Evolutionary conservation across 73 alveolate species (phyloP).

Genomic region (Effrenium voratum): DNA sequence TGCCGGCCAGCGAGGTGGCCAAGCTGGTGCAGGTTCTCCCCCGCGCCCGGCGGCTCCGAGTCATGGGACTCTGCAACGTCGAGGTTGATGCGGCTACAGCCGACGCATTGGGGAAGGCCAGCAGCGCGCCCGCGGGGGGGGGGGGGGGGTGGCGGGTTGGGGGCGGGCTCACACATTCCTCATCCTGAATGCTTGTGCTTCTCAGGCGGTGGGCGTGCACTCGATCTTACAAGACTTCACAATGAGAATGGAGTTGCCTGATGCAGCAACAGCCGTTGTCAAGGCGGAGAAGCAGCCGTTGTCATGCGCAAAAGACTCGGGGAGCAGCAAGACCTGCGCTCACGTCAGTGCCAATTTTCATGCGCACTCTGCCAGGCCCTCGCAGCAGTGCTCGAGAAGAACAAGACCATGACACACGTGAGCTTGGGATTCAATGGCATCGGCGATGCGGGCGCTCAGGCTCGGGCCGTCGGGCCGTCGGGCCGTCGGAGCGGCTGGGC

Average conservation of each 20-base stretch:
- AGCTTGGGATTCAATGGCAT: not conserved
- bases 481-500: not conserved
- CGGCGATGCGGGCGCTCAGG: not conserved
- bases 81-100: not conserved
- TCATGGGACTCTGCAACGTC: not conserved
- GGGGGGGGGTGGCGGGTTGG: not conserved
- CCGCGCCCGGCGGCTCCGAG: not conserved
- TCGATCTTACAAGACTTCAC: not conserved
- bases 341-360: too few relatives aligned
- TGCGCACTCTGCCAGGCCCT: not conserved
- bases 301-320: too few relatives aligned
- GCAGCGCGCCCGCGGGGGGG: not conserved
- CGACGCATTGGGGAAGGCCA: not conserved
- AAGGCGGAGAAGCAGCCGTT: not conserved
- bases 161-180: not conserved
- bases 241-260: not conserved
- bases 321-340: too few relatives aligned
- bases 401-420: not conserved
- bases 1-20: not conserved
- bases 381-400: not conserved
- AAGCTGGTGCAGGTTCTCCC: constrained; percentile 20
- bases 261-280: not conserved
- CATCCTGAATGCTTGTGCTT: not conserved
- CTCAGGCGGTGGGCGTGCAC: not conserved
- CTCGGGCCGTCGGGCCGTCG: not conserved